phyloP scores from a whole-genome alignment of 176 grass and related monocot genomes.

The Tillandsia fasciculata region DNA sequence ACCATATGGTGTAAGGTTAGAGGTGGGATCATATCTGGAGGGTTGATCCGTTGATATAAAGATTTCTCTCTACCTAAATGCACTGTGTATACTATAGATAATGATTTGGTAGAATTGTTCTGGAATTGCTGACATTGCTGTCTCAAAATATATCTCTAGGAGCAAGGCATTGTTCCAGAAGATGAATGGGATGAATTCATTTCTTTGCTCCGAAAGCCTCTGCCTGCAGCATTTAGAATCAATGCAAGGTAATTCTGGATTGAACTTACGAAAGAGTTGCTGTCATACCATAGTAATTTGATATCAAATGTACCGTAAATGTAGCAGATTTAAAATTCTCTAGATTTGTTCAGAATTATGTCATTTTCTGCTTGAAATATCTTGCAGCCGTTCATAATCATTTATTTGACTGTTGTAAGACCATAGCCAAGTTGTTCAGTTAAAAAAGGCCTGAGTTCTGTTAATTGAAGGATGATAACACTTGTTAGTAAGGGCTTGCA shows the following conservation, averaged over 20 bases:
- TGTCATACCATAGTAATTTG: background rate
- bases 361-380: background rate
- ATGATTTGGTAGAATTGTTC: background rate
- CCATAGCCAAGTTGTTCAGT: no score
- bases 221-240: conserved; percentile 84
- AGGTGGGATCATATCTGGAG: no score
- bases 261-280: background rate
- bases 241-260: conserved; percentile 52
- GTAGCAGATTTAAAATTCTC: background rate
- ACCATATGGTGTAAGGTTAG: no score
- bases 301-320: background rate
- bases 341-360: background rate
- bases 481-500: no score
- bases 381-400: background rate
- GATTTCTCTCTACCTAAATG: no score
- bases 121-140: background rate
- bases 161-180: conserved; percentile 54
- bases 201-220: conserved; percentile 53
- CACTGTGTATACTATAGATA: no score
- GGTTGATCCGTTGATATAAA: no score
- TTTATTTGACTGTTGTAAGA: no score
- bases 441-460: no score
- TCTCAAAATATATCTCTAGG: conserved; percentile 33
- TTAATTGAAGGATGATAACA: no score
- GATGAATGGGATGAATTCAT: conserved; percentile 83